A percentile compares a stretch with the other conserved stretches of the same genome.
Conservation (phyloP, 1,284 basidiomycete genomes). For the Kwoniella shivajii region DNA sequence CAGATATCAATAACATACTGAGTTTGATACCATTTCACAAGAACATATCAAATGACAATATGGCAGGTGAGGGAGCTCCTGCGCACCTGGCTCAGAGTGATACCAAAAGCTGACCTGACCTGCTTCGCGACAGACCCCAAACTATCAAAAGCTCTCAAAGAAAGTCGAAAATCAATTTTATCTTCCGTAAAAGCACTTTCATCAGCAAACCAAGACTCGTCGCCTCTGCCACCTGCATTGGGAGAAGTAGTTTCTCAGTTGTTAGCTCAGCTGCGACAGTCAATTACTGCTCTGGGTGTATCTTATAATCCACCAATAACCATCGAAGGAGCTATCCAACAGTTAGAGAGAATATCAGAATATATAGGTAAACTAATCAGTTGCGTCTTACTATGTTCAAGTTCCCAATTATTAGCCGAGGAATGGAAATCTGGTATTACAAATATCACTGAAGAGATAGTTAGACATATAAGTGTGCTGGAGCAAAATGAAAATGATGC, state of each 20-base stretch:
- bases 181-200: conserved; percentile 5
- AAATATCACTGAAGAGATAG: conserved; percentile 25
- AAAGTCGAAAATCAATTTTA: conserved; percentile 4
- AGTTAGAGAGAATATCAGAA: conserved; percentile 41
- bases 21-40: not conserved
- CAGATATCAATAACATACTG: not conserved
- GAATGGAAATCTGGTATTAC: conserved; percentile 40
- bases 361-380: conserved; percentile 32
- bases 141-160: conserved; percentile 11
- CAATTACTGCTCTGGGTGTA: conserved; percentile 39
- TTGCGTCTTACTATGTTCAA: conserved; percentile 34
- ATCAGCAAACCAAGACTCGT: not conserved
- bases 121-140: conserved; percentile 9
- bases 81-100: not conserved
- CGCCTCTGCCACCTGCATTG: conserved; percentile 30
- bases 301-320: conserved; percentile 49
- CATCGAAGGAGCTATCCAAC: conserved; percentile 29
- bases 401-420: conserved; percentile 20
- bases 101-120: not conserved
- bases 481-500: conserved; percentile 11
- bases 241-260: conserved; percentile 29
- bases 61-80: not conserved
- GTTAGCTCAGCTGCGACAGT: conserved; percentile 27
- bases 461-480: conserved; percentile 31
- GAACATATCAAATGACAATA: not conserved